A percentile compares a stretch with the other conserved stretches of the same genome.
These are phyloP conservation scores for Herpetomonas tarakana DNA, from an alignment of 208 protist genomes.

Conservation along the genomic window DNA sequence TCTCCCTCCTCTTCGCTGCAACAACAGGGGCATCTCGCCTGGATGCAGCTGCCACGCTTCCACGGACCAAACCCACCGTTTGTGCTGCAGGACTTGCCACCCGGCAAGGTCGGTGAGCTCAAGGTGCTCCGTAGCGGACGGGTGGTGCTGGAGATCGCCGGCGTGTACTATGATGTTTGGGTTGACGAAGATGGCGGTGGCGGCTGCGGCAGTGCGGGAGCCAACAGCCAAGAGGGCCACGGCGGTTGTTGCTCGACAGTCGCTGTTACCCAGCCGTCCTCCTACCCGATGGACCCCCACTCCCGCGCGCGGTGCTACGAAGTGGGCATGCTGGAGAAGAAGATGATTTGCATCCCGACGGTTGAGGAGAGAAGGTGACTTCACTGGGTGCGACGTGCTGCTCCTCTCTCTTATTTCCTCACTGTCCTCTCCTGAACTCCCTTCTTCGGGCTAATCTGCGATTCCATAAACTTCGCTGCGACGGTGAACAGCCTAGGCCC, in stretches of 20 bases:
- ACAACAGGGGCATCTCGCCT: constrained; percentile 33
- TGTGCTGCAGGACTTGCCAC: constrained; percentile 35
- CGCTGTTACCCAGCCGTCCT: constrained; percentile 38
- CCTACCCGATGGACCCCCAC: constrained; percentile 22
- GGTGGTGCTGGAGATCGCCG: constrained; percentile 72
- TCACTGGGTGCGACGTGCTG: background rate
- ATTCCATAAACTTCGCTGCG: no score
- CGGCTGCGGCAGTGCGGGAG: constrained; percentile 15
- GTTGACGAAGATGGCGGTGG: constrained; percentile 41
- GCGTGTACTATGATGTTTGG: constrained; percentile 71
- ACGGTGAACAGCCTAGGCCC: no score
- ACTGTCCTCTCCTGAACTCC: constrained; percentile 10
- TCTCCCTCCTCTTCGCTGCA: constrained; percentile 6
- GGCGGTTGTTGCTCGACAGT: constrained; percentile 42
- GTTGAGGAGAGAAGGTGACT: constrained; percentile 16
- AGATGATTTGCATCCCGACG: constrained; percentile 77
- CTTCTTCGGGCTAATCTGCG: no score
- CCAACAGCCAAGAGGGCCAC: constrained; percentile 7
- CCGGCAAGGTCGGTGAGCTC: constrained; percentile 76
- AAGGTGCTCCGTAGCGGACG: constrained; percentile 77
- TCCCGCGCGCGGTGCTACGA: constrained; percentile 60
- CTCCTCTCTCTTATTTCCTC: constrained; percentile 1
- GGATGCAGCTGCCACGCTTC: constrained; percentile 83
- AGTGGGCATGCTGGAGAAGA: constrained; percentile 61
- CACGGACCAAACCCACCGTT: constrained; percentile 40